A percentile compares a stretch with the other conserved stretches of the same genome.
Conservation (phyloP, 805 yeast species). For the Hanseniaspora jakobsenii region DNA sequence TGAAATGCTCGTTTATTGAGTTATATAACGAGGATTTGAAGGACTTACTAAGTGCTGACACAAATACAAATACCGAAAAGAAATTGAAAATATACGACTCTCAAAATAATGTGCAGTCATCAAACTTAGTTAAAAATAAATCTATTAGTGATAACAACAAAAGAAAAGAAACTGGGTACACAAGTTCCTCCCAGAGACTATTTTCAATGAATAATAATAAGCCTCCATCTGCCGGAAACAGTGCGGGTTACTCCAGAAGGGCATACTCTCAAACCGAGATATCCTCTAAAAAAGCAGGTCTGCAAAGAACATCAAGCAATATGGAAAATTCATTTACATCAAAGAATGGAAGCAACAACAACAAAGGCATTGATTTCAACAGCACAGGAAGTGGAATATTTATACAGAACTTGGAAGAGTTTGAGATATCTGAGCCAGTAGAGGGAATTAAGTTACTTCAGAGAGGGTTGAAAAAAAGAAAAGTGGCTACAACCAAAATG, state of each 20-base stretch:
- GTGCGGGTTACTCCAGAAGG: neutral
- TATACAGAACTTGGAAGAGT: constrained; percentile 56
- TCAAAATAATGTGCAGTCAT: constrained; percentile 15
- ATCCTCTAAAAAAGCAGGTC: neutral
- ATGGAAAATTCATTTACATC: too few species aligned
- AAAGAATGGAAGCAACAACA: neutral
- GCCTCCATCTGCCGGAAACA: constrained; percentile 6
- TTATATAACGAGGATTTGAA: constrained; percentile 75
- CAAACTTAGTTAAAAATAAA: constrained; percentile 11
- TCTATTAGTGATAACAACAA: neutral
- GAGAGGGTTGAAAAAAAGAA: constrained; percentile 47
- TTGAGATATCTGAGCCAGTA: constrained; percentile 39
- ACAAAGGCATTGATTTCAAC: neutral
- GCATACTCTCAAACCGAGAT: neutral
- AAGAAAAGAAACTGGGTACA: neutral
- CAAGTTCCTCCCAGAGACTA: constrained; percentile 5
- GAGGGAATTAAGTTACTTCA: constrained; percentile 47
- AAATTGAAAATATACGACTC: constrained; percentile 43
- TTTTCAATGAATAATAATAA: constrained; percentile 6
- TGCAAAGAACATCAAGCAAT: constrained; percentile 5
- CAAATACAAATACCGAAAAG: constrained; percentile 31
- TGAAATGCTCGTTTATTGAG: constrained; percentile 71
- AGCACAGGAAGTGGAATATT: constrained; percentile 28
- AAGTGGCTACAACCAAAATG: constrained; percentile 61
- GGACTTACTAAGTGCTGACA: constrained; percentile 44